Percentiles rank a stretch among this genome's conserved stretches.
Evolutionary conservation across 2,329 filamentous ascomycete species (phyloP).

Genomic region (Ustulina deusta): DNA sequence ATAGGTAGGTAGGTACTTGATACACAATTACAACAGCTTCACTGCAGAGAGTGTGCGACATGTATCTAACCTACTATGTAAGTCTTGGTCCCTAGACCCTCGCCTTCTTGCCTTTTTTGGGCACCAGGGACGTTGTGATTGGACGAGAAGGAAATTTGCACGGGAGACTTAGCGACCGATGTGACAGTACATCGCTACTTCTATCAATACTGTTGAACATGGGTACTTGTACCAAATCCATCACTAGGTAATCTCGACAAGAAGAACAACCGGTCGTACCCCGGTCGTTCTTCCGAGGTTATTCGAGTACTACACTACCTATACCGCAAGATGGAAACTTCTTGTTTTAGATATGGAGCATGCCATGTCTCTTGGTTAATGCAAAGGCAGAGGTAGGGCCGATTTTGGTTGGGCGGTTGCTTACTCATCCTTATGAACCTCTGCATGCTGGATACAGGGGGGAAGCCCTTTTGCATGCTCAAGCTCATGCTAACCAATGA

Average conservation of each 20-base stretch:
- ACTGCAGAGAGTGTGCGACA: too few species aligned
- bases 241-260: not conserved
- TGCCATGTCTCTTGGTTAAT: not conserved
- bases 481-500: not conserved
- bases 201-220: too few species aligned
- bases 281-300: slow-evolving; percentile 3
- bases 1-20: too few species aligned
- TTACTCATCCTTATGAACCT: not conserved
- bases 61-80: too few species aligned
- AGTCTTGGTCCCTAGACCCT: too few species aligned
- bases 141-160: slow-evolving; percentile 18
- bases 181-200: not conserved
- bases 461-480: too few species aligned
- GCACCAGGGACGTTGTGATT: slow-evolving; percentile 36
- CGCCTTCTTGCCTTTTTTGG: slow-evolving; percentile 40
- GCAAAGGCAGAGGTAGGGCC: not conserved
- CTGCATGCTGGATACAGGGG: not conserved
- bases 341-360: not conserved
- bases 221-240: too few species aligned
- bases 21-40: too few species aligned
- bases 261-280: slow-evolving; percentile 2
- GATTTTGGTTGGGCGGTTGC: not conserved
- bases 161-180: slow-evolving; percentile 23
- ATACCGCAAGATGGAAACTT: not conserved
- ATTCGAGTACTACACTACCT: not conserved